Base-by-base conservation (phyloP, 257 asterid genomes). In the Penstemon newberryi region DNA sequence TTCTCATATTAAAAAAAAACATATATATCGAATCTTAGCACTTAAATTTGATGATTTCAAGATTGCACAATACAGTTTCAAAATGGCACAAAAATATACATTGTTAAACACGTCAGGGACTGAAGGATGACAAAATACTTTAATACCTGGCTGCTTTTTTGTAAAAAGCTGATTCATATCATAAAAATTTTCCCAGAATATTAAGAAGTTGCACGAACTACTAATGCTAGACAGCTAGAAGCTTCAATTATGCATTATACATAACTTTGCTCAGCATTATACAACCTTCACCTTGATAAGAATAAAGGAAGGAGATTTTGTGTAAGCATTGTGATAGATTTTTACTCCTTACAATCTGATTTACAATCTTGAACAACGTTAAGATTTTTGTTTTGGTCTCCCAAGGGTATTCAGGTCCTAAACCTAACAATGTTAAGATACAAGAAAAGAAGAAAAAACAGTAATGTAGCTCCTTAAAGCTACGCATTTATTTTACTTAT, bases 21-120 rank as follows among this genome's bases (percentile, higher is more conserved):
- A 37, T 41, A 60, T 54, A 73, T 37, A 59, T 50, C 68, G 18
- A 15, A 53, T 18, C 36, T 45, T 37, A 47, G 60, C 49, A 56
- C 8, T 52, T 54, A 58, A 3, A 54, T 40, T 56, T 39, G 13
- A 56, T 15, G 12, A 56, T 10, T 62, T 62, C 43, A 57, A 33
- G 50, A 63, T 19, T 50, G 69, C 50, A 18, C 56, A 42, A 56
- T 36, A 37, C 43, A 45, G 53, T 54, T 61, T 58, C 67, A 52
- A 37, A 52, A 58, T 15, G 76, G 60, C 13, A 59, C 40, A 51
- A 67, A 65, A 53, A 46, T 50, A 52, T 38, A 53, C 46, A 64
- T 56, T 33, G 72, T 5, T 55, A 68, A 53, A 61, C 42, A 13
- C 18, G 61, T 41, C 49, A 56, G 33, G 56, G 18, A 56, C 46